These are phyloP conservation scores for Lactarius tabidus DNA, from an alignment of 768 basidiomycete genomes.

Conservation along the genomic window DNA sequence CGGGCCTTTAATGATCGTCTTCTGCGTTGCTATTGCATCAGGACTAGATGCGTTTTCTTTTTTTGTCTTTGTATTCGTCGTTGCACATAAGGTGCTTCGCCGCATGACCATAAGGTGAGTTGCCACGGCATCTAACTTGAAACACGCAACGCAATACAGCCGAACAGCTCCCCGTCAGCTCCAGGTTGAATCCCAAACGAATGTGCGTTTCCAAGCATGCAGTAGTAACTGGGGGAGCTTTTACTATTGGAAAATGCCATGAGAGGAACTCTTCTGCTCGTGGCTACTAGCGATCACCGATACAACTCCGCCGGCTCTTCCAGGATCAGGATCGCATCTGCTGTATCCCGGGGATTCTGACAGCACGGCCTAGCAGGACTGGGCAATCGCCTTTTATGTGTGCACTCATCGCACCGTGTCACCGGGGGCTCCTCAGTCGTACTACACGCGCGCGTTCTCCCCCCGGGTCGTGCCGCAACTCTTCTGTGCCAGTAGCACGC, in stretches of 20 bases:
- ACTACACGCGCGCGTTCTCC: not conserved
- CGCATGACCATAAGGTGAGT: not conserved
- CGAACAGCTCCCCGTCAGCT: not conserved
- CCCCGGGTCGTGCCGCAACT: not conserved
- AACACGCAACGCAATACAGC: not conserved
- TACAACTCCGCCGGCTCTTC: slow-evolving; percentile 15
- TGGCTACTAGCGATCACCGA: slow-evolving; percentile 15
- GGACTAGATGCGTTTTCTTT: not conserved
- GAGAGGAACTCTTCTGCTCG: not conserved
- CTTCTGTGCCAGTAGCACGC: slow-evolving; percentile 1
- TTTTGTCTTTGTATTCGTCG: not conserved
- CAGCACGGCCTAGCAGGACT: not conserved
- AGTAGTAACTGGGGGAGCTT: not conserved
- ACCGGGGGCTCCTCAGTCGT: not conserved
- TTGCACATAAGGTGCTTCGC: not conserved
- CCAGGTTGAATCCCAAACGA: not conserved
- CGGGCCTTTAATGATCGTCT: slow-evolving; percentile 1
- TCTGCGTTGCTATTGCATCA: not conserved
- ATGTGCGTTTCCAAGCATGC: not conserved
- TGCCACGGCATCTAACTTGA: not conserved
- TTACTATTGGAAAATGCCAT: too few species aligned
- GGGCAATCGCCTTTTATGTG: slow-evolving; percentile 17
- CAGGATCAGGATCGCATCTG: slow-evolving; percentile 22
- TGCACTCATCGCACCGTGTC: not conserved
- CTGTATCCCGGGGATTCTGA: slow-evolving; percentile 7